Evolutionary conservation across 192 early-diverging fungal species (phyloP).

Genomic region (Globomyces pollinis-pini): DNA sequence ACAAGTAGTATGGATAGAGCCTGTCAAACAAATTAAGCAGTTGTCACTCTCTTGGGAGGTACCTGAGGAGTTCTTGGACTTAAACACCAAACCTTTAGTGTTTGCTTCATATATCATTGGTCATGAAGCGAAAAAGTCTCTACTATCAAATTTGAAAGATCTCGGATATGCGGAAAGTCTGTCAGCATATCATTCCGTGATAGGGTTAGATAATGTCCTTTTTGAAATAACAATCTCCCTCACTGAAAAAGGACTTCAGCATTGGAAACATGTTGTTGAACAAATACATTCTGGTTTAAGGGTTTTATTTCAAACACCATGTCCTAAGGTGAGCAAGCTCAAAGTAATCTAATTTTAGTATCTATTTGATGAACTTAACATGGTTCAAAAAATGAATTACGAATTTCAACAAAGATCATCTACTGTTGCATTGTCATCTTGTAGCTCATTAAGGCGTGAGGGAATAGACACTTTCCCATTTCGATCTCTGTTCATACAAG

Average conservation of each 20-base stretch:
- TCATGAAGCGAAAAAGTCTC: slow-evolving; percentile 25
- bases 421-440: slow-evolving; percentile 13
- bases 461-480: slow-evolving; percentile 26
- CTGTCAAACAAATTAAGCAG: slow-evolving; percentile 28
- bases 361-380: slow-evolving; percentile 27
- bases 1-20: slow-evolving; percentile 26
- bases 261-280: slow-evolving; percentile 19
- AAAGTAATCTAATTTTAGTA: slow-evolving; percentile 3
- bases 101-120: slow-evolving; percentile 23
- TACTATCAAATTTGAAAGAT: slow-evolving; percentile 23
- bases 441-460: slow-evolving; percentile 23
- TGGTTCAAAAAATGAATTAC: slow-evolving; percentile 20
- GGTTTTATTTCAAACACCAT: neutral
- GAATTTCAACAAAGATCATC: slow-evolving; percentile 29
- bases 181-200: slow-evolving; percentile 17
- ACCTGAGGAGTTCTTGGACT: slow-evolving; percentile 17
- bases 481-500: slow-evolving; percentile 14
- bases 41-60: slow-evolving; percentile 32
- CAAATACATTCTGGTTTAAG: slow-evolving; percentile 14
- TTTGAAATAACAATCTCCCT: slow-evolving; percentile 28
- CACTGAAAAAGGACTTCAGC: slow-evolving; percentile 22
- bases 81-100: slow-evolving; percentile 17
- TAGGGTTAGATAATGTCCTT: slow-evolving; percentile 20
- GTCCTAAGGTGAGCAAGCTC: slow-evolving; percentile 19
- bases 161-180: slow-evolving; percentile 22